phyloP scores from a whole-genome alignment of 164 flowering plant genomes.

The Magnolia kwangsiensis region DNA sequence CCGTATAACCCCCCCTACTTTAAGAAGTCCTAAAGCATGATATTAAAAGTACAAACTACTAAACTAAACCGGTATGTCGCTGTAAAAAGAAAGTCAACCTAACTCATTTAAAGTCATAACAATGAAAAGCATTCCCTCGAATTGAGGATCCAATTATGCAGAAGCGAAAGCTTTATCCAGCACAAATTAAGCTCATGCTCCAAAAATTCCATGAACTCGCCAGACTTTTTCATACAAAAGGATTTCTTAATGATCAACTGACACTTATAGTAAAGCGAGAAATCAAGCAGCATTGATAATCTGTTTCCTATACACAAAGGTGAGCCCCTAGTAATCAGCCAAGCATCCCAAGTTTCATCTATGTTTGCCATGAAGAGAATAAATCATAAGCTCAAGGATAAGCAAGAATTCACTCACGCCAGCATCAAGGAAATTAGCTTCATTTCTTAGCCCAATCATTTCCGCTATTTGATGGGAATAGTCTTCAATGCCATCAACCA shows the following conservation, averaged over 20 bases:
- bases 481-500: conserved; percentile 89
- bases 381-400: not conserved
- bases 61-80: no score
- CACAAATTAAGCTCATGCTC: not conserved
- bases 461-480: conserved; percentile 98
- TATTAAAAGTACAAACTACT: no score
- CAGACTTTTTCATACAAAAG: not conserved
- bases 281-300: not conserved
- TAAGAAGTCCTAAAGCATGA: no score
- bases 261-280: not conserved
- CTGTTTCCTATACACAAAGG: not conserved
- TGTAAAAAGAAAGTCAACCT: not conserved
- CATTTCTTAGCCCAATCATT: conserved; percentile 91
- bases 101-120: not conserved
- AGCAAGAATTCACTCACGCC: conserved; percentile 62
- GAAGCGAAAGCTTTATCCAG: not conserved
- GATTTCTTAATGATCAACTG: not conserved
- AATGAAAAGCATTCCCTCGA: not conserved
- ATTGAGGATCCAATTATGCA: not conserved
- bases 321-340: not conserved
- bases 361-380: not conserved
- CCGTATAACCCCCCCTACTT: no score
- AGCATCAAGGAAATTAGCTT: conserved; percentile 64
- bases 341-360: not conserved
- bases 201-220: not conserved